Base-by-base conservation (phyloP, 805 yeast species). In the Nadsonia fulvescens region DNA sequence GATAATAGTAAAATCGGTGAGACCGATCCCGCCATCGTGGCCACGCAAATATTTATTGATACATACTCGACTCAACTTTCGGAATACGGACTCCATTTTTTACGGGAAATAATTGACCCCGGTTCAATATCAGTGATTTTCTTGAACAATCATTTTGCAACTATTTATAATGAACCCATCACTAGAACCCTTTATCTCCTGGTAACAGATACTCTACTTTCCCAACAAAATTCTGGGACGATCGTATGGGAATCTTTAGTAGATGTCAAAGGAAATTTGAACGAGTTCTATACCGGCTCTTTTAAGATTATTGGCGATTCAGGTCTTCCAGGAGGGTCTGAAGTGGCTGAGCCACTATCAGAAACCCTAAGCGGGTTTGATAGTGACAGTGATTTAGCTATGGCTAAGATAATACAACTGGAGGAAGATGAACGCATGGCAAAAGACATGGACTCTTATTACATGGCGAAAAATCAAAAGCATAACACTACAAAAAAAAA, bases 81-180 rank as follows among this genome's bases (percentile, higher is more conserved):
- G 0, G 54, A 52, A 1, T 50, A 55, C 24, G 98, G 98, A 0
- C 45, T 77, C 8, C 30, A 43, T 1, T 51, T 52, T 27, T 44
- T 77, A 34, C 52, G 54, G 32, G 44, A 49, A 5, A 40, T 56
- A 3, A 43, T 78, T 14, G 42, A 47, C 1, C 58, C 61, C 9
- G 70, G 70, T 21, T 61, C 70, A 5, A 58, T 71, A 29, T 65
- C 71, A 1, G 68, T 86, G 0, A 63, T 86, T 34, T 89, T 83
- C 54, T 61, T 95, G 42, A 86, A 89, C 48, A 83, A 89, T 46
- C 94, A 82, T 46, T 86, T 78, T 49, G 64, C 64, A 35, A 79
- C 94, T 0, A 44, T 83, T 7, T 63, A 57, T 37, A 45, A 44
- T 25, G 45, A 41, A 19, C 35, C 36, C 3, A 40, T 35, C 22